phyloP scores from a whole-genome alignment of 2,329 filamentous ascomycete genomes.

The Sordariomycetes sp. region DNA sequence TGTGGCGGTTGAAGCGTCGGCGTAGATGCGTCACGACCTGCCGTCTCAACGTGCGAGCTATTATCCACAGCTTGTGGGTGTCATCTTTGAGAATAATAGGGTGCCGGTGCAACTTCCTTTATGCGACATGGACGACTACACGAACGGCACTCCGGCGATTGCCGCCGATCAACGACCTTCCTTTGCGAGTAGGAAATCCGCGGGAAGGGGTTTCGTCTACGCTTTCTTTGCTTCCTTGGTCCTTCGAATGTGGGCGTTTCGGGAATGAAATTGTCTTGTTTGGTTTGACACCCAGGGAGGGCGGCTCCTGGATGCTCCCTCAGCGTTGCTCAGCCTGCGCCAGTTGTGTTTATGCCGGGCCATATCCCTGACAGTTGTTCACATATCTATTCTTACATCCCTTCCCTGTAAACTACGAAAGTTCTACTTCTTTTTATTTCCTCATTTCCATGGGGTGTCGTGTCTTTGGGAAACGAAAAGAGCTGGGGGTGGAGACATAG shows the following conservation, averaged over 20 bases:
- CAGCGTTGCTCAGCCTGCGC: not conserved
- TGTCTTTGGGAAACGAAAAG: slow-evolving; percentile 1
- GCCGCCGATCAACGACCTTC: not conserved
- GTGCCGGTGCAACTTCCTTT: not conserved
- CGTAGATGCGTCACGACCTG: slow-evolving; percentile 14
- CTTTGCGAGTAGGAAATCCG: not conserved
- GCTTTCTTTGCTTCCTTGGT: not conserved
- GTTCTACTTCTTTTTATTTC: slow-evolving; percentile 1
- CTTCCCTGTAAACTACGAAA: slow-evolving; percentile 1
- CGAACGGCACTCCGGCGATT: not conserved
- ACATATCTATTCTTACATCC: slow-evolving; percentile 5
- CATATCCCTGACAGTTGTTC: not conserved
- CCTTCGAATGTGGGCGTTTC: not conserved
- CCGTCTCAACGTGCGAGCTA: not conserved
- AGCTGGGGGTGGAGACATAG: not conserved
- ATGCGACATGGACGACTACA: not conserved
- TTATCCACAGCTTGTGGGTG: not conserved
- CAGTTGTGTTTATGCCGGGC: not conserved
- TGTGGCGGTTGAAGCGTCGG: slow-evolving; percentile 24
- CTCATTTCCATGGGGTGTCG: not conserved
- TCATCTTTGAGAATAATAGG: not conserved
- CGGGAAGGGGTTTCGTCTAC: not conserved
- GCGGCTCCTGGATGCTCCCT: not conserved
- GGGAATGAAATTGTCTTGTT: not conserved
- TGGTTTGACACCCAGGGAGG: slow-evolving; percentile 7